Percentiles rank a stretch among this genome's conserved stretches.
Conservation (phyloP, 164 flowering plant genomes). For the Saururus chinensis region DNA sequence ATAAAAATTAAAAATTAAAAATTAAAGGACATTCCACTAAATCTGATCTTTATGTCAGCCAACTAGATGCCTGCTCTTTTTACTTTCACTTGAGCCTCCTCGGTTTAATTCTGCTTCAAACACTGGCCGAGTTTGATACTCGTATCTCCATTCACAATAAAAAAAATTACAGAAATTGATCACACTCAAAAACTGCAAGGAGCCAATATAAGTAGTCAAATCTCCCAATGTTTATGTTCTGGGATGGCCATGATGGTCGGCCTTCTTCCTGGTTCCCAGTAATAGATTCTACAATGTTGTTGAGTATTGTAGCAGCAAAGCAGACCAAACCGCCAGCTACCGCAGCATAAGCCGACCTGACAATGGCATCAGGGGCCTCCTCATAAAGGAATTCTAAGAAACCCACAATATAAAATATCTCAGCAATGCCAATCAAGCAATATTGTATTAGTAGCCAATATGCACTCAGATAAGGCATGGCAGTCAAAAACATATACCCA, state of each 20-base stretch:
- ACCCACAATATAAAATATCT: slow-evolving; percentile 93
- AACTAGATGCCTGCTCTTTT: not conserved
- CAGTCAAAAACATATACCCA: slow-evolving; percentile 52
- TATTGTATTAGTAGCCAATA: slow-evolving; percentile 89
- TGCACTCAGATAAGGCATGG: slow-evolving; percentile 74
- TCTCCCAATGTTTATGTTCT: slow-evolving; percentile 78
- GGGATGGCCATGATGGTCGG: slow-evolving; percentile 60
- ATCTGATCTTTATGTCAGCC: not conserved
- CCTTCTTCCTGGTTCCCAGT: slow-evolving; percentile 30
- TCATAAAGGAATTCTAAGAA: slow-evolving; percentile 79
- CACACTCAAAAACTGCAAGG: slow-evolving; percentile 51
- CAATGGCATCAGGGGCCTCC: slow-evolving; percentile 95
- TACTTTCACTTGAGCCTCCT: not conserved
- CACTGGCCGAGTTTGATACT: slow-evolving; percentile 43
- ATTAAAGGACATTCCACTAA: not conserved
- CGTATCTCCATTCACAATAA: slow-evolving; percentile 48
- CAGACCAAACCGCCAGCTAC: slow-evolving; percentile 93
- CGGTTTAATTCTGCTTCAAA: slow-evolving; percentile 2
- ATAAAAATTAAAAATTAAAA: too few species aligned
- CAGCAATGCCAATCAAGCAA: slow-evolving; percentile 89
- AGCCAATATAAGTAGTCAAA: slow-evolving; percentile 86
- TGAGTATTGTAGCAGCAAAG: slow-evolving; percentile 68
- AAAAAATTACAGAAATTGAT: slow-evolving; percentile 61
- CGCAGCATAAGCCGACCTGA: slow-evolving; percentile 92
- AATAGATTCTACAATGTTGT: slow-evolving; percentile 58